Evolutionary conservation across 768 basidiomycete species (phyloP).

Genomic region (Macrolepiota fuliginosa): DNA sequence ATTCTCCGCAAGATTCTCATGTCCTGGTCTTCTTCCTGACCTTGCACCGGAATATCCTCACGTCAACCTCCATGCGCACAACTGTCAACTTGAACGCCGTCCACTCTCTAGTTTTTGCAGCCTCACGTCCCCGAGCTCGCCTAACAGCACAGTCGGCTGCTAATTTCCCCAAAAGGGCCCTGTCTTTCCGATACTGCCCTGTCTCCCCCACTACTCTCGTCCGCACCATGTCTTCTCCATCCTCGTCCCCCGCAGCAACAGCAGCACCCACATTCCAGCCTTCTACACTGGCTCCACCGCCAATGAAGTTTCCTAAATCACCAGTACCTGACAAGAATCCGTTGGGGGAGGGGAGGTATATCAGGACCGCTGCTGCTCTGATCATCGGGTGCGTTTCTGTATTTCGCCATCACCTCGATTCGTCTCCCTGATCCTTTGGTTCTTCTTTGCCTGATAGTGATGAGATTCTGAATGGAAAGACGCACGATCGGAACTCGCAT

Average conservation of each 20-base stretch:
- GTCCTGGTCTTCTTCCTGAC: constrained; percentile 1
- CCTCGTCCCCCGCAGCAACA: constrained; percentile 21
- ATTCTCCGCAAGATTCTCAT: not conserved
- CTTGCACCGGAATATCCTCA: not conserved
- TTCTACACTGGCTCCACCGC: constrained; percentile 11
- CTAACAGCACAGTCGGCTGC: not conserved
- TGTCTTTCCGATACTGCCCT: not conserved
- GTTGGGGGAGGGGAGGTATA: constrained; percentile 66
- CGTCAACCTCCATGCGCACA: not conserved
- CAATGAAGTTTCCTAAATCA: constrained; percentile 47
- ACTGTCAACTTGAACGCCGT: not conserved
- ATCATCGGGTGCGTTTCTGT: constrained; percentile 62
- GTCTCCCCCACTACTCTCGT: not conserved
- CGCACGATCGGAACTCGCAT: constrained; percentile 78
- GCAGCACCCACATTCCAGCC: constrained; percentile 12
- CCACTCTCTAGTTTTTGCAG: not conserved
- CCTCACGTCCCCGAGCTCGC: not conserved
- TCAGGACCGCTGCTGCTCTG: constrained; percentile 71
- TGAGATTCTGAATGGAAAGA: constrained; percentile 92
- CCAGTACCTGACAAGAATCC: constrained; percentile 57
- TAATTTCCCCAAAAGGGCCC: not conserved
- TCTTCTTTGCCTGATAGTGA: constrained; percentile 46
- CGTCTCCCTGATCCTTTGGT: not conserved
- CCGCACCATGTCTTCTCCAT: constrained; percentile 5
- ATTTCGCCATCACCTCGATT: not conserved